Evolutionary conservation across 805 yeast species (phyloP), one percentile per base, ranked within the genome.

Genomic region (Saccharomycodes ludwigii): DNA sequence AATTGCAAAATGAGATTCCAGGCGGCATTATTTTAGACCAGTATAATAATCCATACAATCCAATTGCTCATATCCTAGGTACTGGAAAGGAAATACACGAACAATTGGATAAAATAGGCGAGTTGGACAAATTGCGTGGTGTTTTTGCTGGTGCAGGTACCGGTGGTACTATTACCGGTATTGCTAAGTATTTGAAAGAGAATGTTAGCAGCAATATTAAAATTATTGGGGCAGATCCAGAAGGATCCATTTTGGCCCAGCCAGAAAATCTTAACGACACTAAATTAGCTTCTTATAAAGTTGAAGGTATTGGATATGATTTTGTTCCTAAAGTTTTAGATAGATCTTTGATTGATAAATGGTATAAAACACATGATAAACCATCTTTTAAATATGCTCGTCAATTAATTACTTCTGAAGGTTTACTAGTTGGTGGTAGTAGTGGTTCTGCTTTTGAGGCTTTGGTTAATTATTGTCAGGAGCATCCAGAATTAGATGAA

Each of bases 61-160:
- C 94, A 29, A 63, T 68, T 24, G 94, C 94, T 24, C 94, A 82
- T 57, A 81, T 78, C 56, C 68, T 65, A 47, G 85, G 86, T 33
- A 82, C 94, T 15, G 94, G 94, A 34, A 73, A 60, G 40, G 94
- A 82, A 59, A 82, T 82, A 47, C 80, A 85, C 75, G 73, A 74
- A 38, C 94, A 82, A 58, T 70, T 88, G 11, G 57, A 66, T 17
- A 36, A 47, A 7, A 32, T 53, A 18, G 36, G 44, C 17, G 31
- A 40, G 30, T 53, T 52, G 29, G 82, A 86, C 21, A 68, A 74
- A 37, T 63, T 83, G 33, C 73, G 72, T 33, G 83, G 76, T 39
- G 63, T 83, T 27, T 79, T 83, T 33, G 94, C 94, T 23, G 94
- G 94, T 54, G 94, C 94, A 6, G 94, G 94, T 59, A 82, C 94